Evolutionary conservation across 257 asterid species (phyloP).

Genomic region (Avicennia marina): DNA sequence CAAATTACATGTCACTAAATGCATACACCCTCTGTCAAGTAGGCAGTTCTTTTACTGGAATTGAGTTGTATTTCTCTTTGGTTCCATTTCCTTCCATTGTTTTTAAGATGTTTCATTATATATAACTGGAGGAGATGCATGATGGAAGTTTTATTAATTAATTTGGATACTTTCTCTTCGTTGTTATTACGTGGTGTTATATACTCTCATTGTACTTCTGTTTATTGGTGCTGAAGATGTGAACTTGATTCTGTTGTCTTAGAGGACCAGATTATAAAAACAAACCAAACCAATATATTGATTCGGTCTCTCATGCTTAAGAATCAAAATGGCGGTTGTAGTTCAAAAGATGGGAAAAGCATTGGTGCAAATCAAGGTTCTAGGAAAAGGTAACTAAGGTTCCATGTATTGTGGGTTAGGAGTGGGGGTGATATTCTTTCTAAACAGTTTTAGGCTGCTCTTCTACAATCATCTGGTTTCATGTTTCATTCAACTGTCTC

Average conservation of each 20-base stretch:
- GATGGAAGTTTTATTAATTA: conserved; percentile 18
- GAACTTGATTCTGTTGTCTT: conserved; percentile 21
- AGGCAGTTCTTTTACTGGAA: too few species aligned
- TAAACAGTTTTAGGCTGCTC: not conserved
- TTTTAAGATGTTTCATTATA: not conserved
- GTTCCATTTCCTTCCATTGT: not conserved
- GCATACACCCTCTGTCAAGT: too few species aligned
- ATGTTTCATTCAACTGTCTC: conserved; percentile 17
- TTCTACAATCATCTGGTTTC: not conserved
- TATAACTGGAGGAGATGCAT: conserved; percentile 19
- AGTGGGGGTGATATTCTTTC: not conserved
- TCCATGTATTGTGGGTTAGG: too few species aligned
- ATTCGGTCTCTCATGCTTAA: conserved; percentile 57
- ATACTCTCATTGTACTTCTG: not conserved
- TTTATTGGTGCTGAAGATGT: conserved; percentile 11
- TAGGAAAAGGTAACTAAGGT: conserved; percentile 43
- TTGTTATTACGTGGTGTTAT: not conserved
- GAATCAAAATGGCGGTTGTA: conserved; percentile 42
- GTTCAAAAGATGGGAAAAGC: conserved; percentile 45
- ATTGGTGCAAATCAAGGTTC: conserved; percentile 34
- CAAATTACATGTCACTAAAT: not conserved
- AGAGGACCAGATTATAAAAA: conserved; percentile 56
- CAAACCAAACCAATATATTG: conserved; percentile 56
- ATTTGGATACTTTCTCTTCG: not conserved
- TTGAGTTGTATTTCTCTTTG: not conserved